These are phyloP conservation scores for Tripidium arundinaceum DNA, from an alignment of 202 grass and related monocot species.

Conservation along the genomic window DNA sequence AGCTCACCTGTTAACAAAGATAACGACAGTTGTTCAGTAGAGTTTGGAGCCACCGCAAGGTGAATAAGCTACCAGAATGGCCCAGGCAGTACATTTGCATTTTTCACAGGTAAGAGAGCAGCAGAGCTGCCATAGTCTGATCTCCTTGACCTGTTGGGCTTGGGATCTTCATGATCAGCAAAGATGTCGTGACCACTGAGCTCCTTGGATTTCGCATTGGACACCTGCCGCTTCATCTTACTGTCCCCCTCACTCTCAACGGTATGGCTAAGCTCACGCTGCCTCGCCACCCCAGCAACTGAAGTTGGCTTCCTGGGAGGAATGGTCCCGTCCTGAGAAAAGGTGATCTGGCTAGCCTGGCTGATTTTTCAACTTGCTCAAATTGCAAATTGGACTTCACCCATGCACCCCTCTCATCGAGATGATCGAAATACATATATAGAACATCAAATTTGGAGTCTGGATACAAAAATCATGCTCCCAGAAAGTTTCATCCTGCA, in stretches of 20 bases:
- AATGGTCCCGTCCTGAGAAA: constrained; percentile 59
- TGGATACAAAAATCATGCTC: too few relatives aligned
- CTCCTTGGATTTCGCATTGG: constrained; percentile 79
- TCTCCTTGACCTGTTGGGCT: constrained; percentile 45
- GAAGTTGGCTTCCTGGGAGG: constrained; percentile 71
- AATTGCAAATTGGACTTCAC: too few relatives aligned
- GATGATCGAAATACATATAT: background rate
- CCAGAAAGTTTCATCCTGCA: too few relatives aligned
- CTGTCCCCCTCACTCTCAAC: constrained; percentile 54
- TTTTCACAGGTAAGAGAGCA: constrained; percentile 53
- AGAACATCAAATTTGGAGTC: too few relatives aligned
- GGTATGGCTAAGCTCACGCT: constrained; percentile 69
- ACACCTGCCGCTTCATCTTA: constrained; percentile 53
- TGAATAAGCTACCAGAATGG: background rate
- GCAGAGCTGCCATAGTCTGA: constrained; percentile 47
- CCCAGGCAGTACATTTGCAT: constrained; percentile 46
- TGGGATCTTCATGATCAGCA: constrained; percentile 55
- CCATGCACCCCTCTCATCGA: too few relatives aligned
- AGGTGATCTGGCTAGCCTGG: constrained; percentile 88
- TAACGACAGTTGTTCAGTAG: constrained; percentile 5
- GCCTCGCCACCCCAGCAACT: constrained; percentile 66
- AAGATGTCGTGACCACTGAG: constrained; percentile 78
- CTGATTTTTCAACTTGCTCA: background rate
- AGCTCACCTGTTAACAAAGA: constrained; percentile 45
- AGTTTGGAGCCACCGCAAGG: background rate